Conservation (phyloP, 2,329 filamentous ascomycete genomes). For the Aspergillus ruber region DNA sequence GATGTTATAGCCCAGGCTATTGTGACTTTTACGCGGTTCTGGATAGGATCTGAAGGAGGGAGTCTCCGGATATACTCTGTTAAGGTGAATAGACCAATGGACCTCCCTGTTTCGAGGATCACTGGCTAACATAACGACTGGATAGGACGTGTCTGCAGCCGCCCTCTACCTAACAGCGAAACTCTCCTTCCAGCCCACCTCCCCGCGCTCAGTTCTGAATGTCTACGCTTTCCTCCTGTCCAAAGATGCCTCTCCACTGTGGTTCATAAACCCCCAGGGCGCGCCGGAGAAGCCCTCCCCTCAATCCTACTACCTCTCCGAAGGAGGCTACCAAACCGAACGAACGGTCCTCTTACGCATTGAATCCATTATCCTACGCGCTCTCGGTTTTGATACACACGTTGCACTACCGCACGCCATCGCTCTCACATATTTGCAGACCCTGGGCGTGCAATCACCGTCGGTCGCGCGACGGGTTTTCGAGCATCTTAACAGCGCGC, state of each 20-base stretch:
- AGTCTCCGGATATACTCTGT: slow-evolving; percentile 38
- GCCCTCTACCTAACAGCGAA: slow-evolving; percentile 77
- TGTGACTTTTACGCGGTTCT: slow-evolving; percentile 74
- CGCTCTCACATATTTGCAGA: slow-evolving; percentile 86
- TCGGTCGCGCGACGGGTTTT: slow-evolving; percentile 60
- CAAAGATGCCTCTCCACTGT: slow-evolving; percentile 48
- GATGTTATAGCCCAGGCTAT: slow-evolving; percentile 80
- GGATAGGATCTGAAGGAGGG: slow-evolving; percentile 50
- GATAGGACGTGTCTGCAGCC: slow-evolving; percentile 72
- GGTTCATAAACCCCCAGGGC: slow-evolving; percentile 31
- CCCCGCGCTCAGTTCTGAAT: slow-evolving; percentile 73
- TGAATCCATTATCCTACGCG: slow-evolving; percentile 70
- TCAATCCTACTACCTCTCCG: slow-evolving; percentile 61
- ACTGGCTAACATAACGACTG: too few relatives aligned
- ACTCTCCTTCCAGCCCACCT: slow-evolving; percentile 68
- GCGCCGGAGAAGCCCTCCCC: slow-evolving; percentile 36
- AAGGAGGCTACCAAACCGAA: slow-evolving; percentile 62
- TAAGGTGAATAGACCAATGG: slow-evolving; percentile 29
- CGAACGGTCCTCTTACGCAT: slow-evolving; percentile 61
- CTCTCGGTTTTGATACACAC: slow-evolving; percentile 74
- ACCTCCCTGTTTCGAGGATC: not conserved
- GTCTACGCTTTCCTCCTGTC: slow-evolving; percentile 77
- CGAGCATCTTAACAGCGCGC: slow-evolving; percentile 74
- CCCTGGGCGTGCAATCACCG: slow-evolving; percentile 62
- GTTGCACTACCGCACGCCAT: slow-evolving; percentile 80